Conservation (phyloP, 1,139 yeast genomes). For the Diutina sp. region DNA sequence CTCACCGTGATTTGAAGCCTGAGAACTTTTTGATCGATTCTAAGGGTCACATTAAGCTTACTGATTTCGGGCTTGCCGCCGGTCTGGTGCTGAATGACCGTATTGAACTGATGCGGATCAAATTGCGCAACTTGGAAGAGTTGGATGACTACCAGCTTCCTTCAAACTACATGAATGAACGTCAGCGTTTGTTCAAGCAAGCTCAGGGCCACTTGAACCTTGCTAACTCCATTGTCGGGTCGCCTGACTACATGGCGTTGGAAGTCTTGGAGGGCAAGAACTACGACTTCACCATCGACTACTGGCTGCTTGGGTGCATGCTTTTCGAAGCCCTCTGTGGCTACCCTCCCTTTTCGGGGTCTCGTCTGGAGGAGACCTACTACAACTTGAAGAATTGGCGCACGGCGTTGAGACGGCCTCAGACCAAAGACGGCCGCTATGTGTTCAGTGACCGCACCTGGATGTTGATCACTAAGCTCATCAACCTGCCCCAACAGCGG, state of each 20-base stretch:
- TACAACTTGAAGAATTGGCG: slow-evolving; percentile 90
- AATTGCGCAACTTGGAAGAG: slow-evolving; percentile 70
- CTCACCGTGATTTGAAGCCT: slow-evolving; percentile 95
- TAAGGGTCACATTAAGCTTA: slow-evolving; percentile 88
- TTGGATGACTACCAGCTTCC: slow-evolving; percentile 57
- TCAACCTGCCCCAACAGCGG: slow-evolving; percentile 70
- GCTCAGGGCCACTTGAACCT: slow-evolving; percentile 47
- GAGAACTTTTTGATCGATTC: slow-evolving; percentile 93
- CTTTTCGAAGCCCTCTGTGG: slow-evolving; percentile 87
- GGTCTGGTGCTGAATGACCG: slow-evolving; percentile 91
- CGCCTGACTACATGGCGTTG: slow-evolving; percentile 98
- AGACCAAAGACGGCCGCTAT: slow-evolving; percentile 78
- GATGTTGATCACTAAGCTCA: slow-evolving; percentile 69
- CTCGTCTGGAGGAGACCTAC: slow-evolving; percentile 88
- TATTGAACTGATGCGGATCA: slow-evolving; percentile 83
- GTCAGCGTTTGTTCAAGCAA: slow-evolving; percentile 75
- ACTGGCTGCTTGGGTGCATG: slow-evolving; percentile 97
- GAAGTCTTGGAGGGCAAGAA: slow-evolving; percentile 92
- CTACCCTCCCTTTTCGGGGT: slow-evolving; percentile 94
- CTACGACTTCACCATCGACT: slow-evolving; percentile 93
- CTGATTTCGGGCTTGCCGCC: slow-evolving; percentile 96
- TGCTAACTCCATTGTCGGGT: slow-evolving; percentile 94
- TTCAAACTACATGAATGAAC: slow-evolving; percentile 68
- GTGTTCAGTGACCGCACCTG: slow-evolving; percentile 96
- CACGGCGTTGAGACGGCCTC: slow-evolving; percentile 78